A percentile compares a stretch with the other conserved stretches of the same genome.
These are phyloP conservation scores for Solanum infundibuliforme DNA, from an alignment of 257 asterid species.

Conservation along the genomic window DNA sequence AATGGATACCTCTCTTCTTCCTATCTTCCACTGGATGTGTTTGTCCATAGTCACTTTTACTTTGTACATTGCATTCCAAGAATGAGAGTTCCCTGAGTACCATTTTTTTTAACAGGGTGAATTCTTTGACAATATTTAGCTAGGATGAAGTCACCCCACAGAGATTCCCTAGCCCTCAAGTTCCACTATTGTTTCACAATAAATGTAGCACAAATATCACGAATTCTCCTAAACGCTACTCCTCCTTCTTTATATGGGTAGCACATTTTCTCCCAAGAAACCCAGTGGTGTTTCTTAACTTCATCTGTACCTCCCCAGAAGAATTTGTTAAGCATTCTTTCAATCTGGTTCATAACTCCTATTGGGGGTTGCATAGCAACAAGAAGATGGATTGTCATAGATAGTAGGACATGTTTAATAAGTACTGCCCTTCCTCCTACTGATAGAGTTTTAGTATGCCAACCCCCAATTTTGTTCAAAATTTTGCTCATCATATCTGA, in stretches of 20 bases:
- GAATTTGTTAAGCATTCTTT: neutral
- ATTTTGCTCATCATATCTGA: neutral
- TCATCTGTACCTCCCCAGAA: neutral
- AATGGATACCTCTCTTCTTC: neutral
- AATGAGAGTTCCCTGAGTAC: neutral
- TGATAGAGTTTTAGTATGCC: neutral
- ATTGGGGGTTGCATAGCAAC: neutral
- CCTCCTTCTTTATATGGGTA: neutral
- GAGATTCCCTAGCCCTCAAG: neutral
- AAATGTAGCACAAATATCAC: neutral
- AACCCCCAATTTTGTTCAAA: neutral
- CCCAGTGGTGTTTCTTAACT: neutral
- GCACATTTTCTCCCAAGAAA: neutral
- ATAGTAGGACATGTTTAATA: neutral
- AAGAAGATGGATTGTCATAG: neutral
- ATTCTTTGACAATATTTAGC: neutral
- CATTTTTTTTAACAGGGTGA: neutral
- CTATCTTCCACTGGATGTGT: neutral
- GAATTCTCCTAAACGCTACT: neutral
- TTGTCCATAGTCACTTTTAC: neutral
- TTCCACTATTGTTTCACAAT: neutral
- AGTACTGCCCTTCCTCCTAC: neutral
- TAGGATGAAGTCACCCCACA: neutral
- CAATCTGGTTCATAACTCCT: neutral
- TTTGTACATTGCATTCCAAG: neutral